Percentiles rank a stretch among this genome's conserved stretches.
Conservation (phyloP, 225 moss, liverwort and hornwort species). For the Bryum argenteum region DNA sequence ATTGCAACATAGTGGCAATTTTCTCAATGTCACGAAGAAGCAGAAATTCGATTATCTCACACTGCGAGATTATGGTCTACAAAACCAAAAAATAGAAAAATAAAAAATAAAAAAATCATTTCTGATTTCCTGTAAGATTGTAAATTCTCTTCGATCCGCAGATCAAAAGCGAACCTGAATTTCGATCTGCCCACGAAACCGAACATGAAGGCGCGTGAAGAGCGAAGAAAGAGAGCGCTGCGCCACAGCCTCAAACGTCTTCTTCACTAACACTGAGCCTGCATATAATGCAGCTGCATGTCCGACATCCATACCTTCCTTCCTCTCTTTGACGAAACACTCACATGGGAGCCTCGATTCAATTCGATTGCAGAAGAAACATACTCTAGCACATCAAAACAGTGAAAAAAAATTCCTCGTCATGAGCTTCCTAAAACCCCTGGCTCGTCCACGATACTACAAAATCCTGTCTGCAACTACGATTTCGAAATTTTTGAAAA, state of each 20-base stretch:
- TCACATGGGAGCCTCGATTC: constrained; percentile 1
- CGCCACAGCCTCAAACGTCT: constrained; percentile 67
- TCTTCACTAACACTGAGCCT: constrained; percentile 55
- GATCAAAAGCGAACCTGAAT: constrained; percentile 41
- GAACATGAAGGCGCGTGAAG: constrained; percentile 56
- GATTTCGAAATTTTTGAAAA: neutral
- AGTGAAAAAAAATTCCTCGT: neutral
- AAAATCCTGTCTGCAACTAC: neutral
- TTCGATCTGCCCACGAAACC: constrained; percentile 57
- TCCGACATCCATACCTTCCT: constrained; percentile 53
- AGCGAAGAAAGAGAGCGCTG: constrained; percentile 68
- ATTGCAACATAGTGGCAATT: constrained; percentile 2
- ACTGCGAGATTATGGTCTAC: no score
- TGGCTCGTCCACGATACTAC: neutral
- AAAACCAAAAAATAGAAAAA: no score
- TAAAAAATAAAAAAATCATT: neutral
- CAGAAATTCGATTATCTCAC: no score
- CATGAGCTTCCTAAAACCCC: neutral
- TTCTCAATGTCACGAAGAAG: neutral
- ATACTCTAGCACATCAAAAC: neutral
- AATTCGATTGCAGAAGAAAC: neutral
- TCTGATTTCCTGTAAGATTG: neutral
- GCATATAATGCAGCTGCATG: constrained; percentile 65
- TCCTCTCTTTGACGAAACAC: constrained; percentile 11
- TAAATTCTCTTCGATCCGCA: neutral